Base-by-base conservation (phyloP, 2,329 filamentous ascomycete species). In the Calcarisporium arbuscula region DNA sequence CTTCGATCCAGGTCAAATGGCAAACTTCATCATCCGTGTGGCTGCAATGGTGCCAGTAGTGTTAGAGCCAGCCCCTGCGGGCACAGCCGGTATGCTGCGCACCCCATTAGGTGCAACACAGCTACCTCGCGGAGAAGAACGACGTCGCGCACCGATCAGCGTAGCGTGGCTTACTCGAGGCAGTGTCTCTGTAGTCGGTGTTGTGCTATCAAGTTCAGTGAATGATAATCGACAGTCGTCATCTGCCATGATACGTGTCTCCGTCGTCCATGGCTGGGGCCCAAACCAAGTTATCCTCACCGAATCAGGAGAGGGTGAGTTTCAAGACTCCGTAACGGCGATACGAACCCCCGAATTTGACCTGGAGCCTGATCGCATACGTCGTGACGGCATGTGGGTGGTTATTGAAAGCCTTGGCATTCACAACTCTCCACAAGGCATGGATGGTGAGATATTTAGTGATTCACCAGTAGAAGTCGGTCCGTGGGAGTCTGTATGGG, bases 391-490 rank as follows among this genome's bases (percentile, higher is more conserved):
- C 14, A 56, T 88, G 38, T 94, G 84, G 82, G 65, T 95, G 34
- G 81, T 95, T 6, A 65, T 95, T 27, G 88, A 95, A 59, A 73
- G 83, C 44, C 72, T 90, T 49, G 83, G 79, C n/a, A 73, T 71
- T 9, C 67, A 53, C 17, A 49, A 52, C 17, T 48, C 47, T 4
- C 44, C 51, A 3, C 56, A 62, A 17, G 57, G 64, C 37, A 71
- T 85, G 7, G 60, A 65, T 27, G 63, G 74, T 3, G 77, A 71
- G 44, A 47, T 76, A 7, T 57, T 72, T 14, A 73, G 68, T 36
- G 71, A 72, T 36, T 64, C 64, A 8, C 59, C 61, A 0, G 54
- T 74, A 7, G 49, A 62, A 9, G 49, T 65, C 8, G 61, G 64
- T 1, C 39, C 44, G 2, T 74, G 70, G 70, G 62, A 70, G 34